Evolutionary conservation across 2,329 filamentous ascomycete genomes (phyloP).

Genomic region (Neurospora sp.): DNA sequence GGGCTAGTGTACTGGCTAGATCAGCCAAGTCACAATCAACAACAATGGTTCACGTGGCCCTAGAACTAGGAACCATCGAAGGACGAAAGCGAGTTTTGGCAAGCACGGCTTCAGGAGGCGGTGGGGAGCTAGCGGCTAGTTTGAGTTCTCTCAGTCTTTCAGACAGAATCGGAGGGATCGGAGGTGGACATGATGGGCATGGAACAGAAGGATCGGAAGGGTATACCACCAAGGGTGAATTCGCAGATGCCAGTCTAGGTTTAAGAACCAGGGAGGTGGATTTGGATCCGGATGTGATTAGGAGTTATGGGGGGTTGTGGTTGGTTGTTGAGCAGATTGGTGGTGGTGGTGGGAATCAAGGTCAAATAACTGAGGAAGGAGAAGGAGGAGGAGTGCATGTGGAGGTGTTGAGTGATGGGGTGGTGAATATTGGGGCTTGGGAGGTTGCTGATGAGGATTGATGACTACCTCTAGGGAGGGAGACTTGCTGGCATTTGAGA

Average conservation of each 20-base stretch:
- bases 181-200: neutral
- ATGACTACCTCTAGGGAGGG: neutral
- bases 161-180: neutral
- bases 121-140: neutral
- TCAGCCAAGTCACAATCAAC: conserved; percentile 12
- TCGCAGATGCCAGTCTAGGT: conserved; percentile 56
- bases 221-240: conserved; percentile 42
- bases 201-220: conserved; percentile 26
- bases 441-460: conserved; percentile 14
- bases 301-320: conserved; percentile 52
- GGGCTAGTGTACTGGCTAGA: conserved; percentile 45
- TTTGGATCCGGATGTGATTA: conserved; percentile 53
- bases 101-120: neutral
- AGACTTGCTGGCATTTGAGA: neutral
- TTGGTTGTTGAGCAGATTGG: conserved; percentile 71
- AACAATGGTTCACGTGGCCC: conserved; percentile 48
- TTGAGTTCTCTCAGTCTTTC: neutral
- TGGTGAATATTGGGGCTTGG: conserved; percentile 30
- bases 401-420: conserved; percentile 26
- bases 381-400: conserved; percentile 39
- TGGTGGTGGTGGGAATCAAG: conserved; percentile 28
- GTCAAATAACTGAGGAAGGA: conserved; percentile 40
- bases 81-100: neutral
- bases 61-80: conserved; percentile 55
- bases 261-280: conserved; percentile 68